Evolutionary conservation across 352 stramenopile genomes (phyloP).

Genomic region (Phytophthora uliginosa): DNA sequence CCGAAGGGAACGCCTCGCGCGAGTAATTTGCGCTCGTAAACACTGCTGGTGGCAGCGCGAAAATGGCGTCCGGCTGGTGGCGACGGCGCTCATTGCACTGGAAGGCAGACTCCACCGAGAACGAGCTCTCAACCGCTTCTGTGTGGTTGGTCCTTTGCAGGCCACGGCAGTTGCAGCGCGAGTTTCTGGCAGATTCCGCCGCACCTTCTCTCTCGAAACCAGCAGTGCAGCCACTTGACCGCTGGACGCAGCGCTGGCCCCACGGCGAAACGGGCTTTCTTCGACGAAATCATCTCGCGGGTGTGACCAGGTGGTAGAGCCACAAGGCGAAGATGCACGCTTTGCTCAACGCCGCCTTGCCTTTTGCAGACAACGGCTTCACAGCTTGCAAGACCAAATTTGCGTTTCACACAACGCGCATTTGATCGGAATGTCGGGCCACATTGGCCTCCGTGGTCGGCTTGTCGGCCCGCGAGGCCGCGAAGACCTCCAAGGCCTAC

Average conservation of each 20-base stretch:
- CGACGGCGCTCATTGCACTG: background rate
- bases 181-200: background rate
- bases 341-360: background rate
- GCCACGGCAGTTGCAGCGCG: background rate
- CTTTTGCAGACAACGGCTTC: background rate
- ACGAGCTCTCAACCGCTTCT: too few relatives aligned
- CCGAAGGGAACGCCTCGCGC: constrained; percentile 5
- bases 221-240: constrained; percentile 7
- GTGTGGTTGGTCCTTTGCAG: background rate
- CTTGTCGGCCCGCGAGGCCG: background rate
- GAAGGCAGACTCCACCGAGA: background rate
- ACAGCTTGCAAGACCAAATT: background rate
- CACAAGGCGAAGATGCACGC: background rate
- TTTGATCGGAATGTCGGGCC: background rate
- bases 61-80: background rate
- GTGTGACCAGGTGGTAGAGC: background rate
- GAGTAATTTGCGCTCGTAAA: constrained; percentile 19
- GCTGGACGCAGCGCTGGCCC: constrained; percentile 9
- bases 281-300: background rate
- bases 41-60: constrained; percentile 7
- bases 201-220: constrained; percentile 8
- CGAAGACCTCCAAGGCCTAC: constrained; percentile 18
- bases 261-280: background rate
- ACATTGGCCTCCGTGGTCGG: constrained; percentile 3
- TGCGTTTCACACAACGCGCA: background rate